Conservation (phyloP, 495 filamentous ascomycete species). For the Penicillium chermesinum region DNA sequence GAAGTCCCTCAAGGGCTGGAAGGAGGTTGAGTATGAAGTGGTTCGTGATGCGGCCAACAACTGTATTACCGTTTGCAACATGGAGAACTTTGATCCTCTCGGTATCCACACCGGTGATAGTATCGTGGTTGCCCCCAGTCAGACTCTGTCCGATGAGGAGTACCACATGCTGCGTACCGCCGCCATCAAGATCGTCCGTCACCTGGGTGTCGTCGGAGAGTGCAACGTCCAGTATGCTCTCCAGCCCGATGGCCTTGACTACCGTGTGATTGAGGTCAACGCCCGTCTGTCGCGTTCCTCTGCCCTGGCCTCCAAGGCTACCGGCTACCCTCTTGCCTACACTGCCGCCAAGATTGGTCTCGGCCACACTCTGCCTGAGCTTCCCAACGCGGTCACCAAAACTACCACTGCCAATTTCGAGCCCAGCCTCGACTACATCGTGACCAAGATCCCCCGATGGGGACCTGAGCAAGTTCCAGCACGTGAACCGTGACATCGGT, state of each 20-base stretch:
- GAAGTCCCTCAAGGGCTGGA: constrained; percentile 99
- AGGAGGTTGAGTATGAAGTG: constrained; percentile 97
- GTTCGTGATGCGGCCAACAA: constrained; percentile 92
- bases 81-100: constrained; percentile 98
- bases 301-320: constrained; percentile 92
- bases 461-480: constrained; percentile 97
- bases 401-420: constrained; percentile 99
- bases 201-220: constrained; percentile 93
- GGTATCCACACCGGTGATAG: constrained; percentile 97
- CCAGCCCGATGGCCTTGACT: constrained; percentile 90
- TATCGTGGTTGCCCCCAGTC: constrained; percentile 92
- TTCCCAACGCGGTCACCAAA: constrained; percentile 96
- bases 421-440: constrained; percentile 92
- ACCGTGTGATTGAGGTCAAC: constrained; percentile 97
- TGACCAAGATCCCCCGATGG: constrained; percentile 98
- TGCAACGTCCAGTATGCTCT: constrained; percentile 98
- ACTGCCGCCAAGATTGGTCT: constrained; percentile 96
- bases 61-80: constrained; percentile 98
- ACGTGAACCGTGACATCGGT: constrained; percentile 95
- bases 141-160: constrained; percentile 94
- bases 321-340: constrained; percentile 92
- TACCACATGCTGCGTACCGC: constrained; percentile 98
- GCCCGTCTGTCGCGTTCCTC: constrained; percentile 93
- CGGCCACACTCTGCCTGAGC: constrained; percentile 87
- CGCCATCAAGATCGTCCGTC: constrained; percentile 92